These are phyloP conservation scores for Xylariaceae sp. DNA, from an alignment of 2,329 filamentous ascomycete species.

Conservation along the genomic window DNA sequence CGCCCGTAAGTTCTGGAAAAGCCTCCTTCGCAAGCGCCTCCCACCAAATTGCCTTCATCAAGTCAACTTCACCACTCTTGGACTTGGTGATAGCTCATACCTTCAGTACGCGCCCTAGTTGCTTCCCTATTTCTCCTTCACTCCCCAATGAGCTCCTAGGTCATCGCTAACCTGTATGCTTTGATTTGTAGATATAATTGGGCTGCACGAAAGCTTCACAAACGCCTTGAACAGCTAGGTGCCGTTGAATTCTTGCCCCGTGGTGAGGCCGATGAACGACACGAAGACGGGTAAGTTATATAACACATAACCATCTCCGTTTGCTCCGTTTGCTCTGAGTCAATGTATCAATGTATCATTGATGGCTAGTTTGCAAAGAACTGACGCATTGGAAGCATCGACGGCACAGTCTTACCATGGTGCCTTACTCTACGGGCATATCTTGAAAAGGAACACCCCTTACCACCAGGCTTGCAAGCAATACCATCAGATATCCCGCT, in stretches of 20 bases:
- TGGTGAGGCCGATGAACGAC: conserved; percentile 89
- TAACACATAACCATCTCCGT: background rate
- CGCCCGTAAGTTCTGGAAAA: conserved; percentile 76
- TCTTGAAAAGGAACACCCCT: conserved; percentile 62
- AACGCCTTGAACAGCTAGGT: conserved; percentile 76
- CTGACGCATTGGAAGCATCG: conserved; percentile 48
- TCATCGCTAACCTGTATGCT: background rate
- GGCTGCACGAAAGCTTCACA: conserved; percentile 81
- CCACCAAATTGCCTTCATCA: conserved; percentile 61
- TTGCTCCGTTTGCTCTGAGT: background rate
- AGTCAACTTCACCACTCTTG: conserved; percentile 77
- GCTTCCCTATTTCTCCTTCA: background rate
- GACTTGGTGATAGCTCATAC: conserved; percentile 92
- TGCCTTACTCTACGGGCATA: conserved; percentile 59
- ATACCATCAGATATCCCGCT: conserved; percentile 71
- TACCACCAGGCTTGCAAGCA: conserved; percentile 59
- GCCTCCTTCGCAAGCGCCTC: conserved; percentile 71
- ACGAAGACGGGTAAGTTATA: conserved; percentile 66
- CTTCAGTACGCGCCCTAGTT: conserved; percentile 57
- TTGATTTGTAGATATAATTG: conserved; percentile 69
- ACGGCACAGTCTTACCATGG: conserved; percentile 79
- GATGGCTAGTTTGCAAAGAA: background rate
- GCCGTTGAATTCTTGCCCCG: conserved; percentile 68
- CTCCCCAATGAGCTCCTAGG: background rate
- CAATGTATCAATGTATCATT: background rate